Conservation (phyloP, 2,329 filamentous ascomycete genomes). For the Exophiala sideris region DNA sequence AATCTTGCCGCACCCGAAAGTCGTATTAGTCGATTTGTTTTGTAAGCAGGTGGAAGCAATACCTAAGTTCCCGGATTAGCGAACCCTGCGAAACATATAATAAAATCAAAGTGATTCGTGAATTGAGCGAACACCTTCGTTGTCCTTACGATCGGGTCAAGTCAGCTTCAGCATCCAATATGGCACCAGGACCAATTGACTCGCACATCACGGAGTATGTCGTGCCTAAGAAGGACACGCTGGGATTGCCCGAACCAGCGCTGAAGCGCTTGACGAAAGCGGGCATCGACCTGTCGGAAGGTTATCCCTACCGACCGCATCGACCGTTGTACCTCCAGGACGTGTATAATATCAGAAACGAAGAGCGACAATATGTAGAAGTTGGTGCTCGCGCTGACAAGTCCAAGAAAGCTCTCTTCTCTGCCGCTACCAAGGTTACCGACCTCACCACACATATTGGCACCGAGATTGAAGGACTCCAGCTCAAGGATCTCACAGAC, state of each 20-base stretch:
- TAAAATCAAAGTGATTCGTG: neutral
- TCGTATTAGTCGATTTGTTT: neutral
- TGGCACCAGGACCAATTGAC: constrained; percentile 61
- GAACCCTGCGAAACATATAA: no score
- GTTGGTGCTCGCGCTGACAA: constrained; percentile 60
- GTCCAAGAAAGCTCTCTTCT: constrained; percentile 42
- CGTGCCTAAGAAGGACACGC: constrained; percentile 60
- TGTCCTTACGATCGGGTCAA: no score
- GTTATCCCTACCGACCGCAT: constrained; percentile 68
- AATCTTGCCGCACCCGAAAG: neutral
- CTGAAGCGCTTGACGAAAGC: constrained; percentile 62
- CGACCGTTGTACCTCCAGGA: constrained; percentile 68
- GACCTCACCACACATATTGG: constrained; percentile 43
- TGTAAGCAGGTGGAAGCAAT: neutral
- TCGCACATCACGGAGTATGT: constrained; percentile 62
- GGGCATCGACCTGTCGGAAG: constrained; percentile 65
- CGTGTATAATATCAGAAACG: constrained; percentile 61
- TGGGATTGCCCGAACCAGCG: constrained; percentile 59
- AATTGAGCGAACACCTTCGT: neutral
- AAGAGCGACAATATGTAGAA: constrained; percentile 56
- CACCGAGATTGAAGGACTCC: constrained; percentile 41
- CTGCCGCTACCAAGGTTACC: constrained; percentile 48
- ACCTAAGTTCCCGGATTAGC: no score
- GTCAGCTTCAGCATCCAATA: constrained; percentile 32
- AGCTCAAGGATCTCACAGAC: constrained; percentile 56